Evolutionary conservation across 2,329 filamentous ascomycete genomes (phyloP).

Genomic region (Chalaropsis ovoidea): DNA sequence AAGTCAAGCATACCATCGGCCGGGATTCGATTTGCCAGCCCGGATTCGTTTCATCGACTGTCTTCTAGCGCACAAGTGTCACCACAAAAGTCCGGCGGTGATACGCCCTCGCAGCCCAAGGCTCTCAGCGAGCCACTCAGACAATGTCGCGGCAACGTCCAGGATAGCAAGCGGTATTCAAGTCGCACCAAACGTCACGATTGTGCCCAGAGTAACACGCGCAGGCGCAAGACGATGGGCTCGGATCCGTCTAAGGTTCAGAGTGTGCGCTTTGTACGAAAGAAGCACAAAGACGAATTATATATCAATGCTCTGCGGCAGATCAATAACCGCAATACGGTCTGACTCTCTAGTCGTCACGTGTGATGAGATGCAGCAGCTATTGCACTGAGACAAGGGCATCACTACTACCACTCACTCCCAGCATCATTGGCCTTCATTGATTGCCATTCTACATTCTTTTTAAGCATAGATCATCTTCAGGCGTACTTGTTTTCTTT

Average conservation of each 20-base stretch:
- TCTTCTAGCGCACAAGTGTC: neutral
- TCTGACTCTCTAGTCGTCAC: neutral
- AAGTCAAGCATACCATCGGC: constrained; percentile 6
- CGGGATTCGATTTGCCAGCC: neutral
- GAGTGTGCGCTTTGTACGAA: constrained; percentile 20
- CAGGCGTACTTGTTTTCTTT: neutral
- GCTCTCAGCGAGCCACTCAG: neutral
- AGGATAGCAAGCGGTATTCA: neutral
- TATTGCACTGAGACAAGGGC: neutral
- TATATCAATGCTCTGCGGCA: constrained; percentile 1
- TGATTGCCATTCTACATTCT: neutral
- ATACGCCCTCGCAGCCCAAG: neutral
- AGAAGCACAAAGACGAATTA: neutral
- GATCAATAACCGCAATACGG: constrained; percentile 10
- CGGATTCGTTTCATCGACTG: neutral
- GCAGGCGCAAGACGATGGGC: neutral
- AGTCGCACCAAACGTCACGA: neutral
- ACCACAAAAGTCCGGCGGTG: neutral
- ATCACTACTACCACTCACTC: neutral
- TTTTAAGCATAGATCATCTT: neutral
- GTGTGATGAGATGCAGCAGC: neutral
- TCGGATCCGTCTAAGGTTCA: constrained; percentile 10
- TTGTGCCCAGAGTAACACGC: neutral
- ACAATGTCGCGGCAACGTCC: neutral
- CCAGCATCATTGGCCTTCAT: neutral